phyloP scores from a whole-genome alignment of 2,329 filamentous ascomycete genomes.

The Cordyceps militaris region DNA sequence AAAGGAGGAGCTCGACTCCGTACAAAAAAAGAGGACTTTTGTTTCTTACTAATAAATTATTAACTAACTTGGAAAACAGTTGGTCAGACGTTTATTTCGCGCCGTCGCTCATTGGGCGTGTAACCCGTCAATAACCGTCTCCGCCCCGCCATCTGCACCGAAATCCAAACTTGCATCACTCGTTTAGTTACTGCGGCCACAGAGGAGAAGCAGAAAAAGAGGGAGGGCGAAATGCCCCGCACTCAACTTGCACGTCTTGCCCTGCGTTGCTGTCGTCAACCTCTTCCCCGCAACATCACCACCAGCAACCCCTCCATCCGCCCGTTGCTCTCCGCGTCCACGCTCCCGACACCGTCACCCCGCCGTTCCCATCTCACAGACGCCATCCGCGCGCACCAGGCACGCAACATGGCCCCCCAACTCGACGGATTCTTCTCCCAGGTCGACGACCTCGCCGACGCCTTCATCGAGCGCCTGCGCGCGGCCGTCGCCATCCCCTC shows the following conservation, averaged over 20 bases:
- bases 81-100: slow-evolving; percentile 1
- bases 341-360: background rate
- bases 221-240: slow-evolving; percentile 15
- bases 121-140: slow-evolving; percentile 8
- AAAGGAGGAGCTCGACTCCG: background rate
- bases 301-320: background rate
- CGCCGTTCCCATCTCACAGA: slow-evolving; percentile 44
- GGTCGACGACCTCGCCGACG: slow-evolving; percentile 70
- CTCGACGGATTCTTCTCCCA: slow-evolving; percentile 90
- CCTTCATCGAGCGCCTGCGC: slow-evolving; percentile 84
- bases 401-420: slow-evolving; percentile 77
- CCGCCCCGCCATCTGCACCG: slow-evolving; percentile 8
- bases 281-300: slow-evolving; percentile 1
- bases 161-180: background rate
- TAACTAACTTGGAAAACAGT: background rate
- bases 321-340: background rate
- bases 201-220: background rate
- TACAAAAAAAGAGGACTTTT: slow-evolving; percentile 1
- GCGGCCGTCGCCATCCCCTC: slow-evolving; percentile 95
- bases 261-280: slow-evolving; percentile 12
- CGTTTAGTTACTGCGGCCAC: background rate
- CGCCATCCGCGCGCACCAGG: slow-evolving; percentile 50
- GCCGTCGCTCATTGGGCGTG: slow-evolving; percentile 12
- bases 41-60: too few species aligned
- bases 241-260: slow-evolving; percentile 14